phyloP scores from a whole-genome alignment of 257 asterid genomes.

The Nicotiana tabacum region DNA sequence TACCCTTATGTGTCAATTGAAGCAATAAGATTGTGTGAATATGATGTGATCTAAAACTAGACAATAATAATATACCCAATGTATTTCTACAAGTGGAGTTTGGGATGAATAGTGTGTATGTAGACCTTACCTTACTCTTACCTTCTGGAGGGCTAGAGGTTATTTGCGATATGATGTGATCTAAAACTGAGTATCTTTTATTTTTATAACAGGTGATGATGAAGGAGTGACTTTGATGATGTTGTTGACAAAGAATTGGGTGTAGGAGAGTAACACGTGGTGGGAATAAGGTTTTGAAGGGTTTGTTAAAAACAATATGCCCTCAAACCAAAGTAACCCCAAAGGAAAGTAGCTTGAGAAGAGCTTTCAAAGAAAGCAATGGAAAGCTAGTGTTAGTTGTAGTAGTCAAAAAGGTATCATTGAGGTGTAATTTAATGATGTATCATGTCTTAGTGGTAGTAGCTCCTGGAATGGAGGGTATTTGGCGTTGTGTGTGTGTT shows the following conservation, averaged over 20 bases:
- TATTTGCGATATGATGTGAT: background rate
- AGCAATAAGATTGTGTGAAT: background rate
- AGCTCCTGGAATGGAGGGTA: background rate
- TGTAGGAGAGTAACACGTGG: background rate
- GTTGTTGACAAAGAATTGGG: constrained; percentile 32
- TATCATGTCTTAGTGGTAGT: background rate
- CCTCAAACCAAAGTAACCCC: constrained; percentile 42
- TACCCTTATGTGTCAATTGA: background rate
- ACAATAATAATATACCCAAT: too few species aligned
- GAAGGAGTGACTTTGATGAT: constrained; percentile 20
- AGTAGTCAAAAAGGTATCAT: background rate
- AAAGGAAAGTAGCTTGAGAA: constrained; percentile 26
- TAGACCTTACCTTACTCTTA: background rate
- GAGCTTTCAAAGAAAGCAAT: constrained; percentile 18
- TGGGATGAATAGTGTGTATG: background rate
- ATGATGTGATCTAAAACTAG: too few species aligned
- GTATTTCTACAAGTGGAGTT: too few species aligned
- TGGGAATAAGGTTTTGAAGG: constrained; percentile 69
- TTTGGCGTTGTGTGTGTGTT: background rate
- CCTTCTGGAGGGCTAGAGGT: too few species aligned
- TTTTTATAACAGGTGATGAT: constrained; percentile 14
- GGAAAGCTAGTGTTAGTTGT: background rate
- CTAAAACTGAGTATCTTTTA: background rate
- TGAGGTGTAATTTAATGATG: background rate
- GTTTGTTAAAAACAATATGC: constrained; percentile 39